Evolutionary conservation across 2,329 filamentous ascomycete genomes (phyloP).

Genomic region (Orbilia quercus): DNA sequence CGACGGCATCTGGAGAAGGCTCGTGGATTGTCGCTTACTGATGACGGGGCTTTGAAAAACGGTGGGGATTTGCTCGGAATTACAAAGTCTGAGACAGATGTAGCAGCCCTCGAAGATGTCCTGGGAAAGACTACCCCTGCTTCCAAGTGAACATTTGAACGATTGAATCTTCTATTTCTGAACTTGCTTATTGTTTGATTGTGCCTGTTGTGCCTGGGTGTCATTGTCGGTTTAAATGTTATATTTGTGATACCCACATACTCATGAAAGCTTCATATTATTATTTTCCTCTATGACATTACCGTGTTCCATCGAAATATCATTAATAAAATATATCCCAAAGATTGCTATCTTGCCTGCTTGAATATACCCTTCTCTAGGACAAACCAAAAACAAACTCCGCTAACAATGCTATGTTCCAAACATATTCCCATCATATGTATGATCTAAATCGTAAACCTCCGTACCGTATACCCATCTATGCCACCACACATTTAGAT

Average conservation of each 20-base stretch:
- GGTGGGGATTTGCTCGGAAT: constrained; percentile 62
- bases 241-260: constrained; percentile 7
- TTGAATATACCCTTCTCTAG: not conserved
- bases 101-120: constrained; percentile 60
- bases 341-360: not conserved
- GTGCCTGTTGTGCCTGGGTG: not conserved
- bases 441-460: not conserved
- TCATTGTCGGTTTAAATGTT: no score
- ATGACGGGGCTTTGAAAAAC: constrained; percentile 72
- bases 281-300: no score
- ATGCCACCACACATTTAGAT: constrained; percentile 40
- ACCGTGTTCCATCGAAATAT: no score
- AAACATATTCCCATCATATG: not conserved
- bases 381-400: constrained; percentile 22
- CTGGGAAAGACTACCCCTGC: constrained; percentile 62
- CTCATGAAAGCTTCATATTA: no score
- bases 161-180: not conserved
- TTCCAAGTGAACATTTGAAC: constrained; percentile 16
- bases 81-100: constrained; percentile 62
- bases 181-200: not conserved
- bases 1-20: constrained; percentile 78
- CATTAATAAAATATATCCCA: not conserved
- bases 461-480: not conserved
- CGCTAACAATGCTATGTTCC: constrained; percentile 24
- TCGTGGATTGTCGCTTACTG: constrained; percentile 74